Evolutionary conservation across 1,139 yeast genomes (phyloP), one percentile per base, ranked within the genome.

Genomic region (Hansenula sp.): DNA sequence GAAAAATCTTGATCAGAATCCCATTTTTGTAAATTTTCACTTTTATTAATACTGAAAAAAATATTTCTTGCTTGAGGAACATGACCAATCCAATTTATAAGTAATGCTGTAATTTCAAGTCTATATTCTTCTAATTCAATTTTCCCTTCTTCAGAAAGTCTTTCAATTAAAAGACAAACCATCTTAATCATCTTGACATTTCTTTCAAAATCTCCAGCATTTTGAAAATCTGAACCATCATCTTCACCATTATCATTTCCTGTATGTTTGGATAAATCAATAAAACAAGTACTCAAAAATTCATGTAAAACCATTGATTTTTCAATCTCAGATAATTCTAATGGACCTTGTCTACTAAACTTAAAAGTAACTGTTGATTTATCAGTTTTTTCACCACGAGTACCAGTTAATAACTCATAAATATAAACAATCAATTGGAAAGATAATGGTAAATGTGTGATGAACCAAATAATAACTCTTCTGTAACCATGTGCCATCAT

Each of bases 301-400:
- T 80, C 87, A 57, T 82, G 88, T 31, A 83, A 58, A n/a, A 83
- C 54, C 85, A 82, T 79, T 52, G 75, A 74, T 44, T 63, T 68
- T 50, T 83, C 90, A 36, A 79, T 68, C 9, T 71, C 77, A 27
- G 82, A 74, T 14, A 82, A 57, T 9, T 60, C 62, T 10, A 81
- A 50, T 4, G 63, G 47, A 0, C 88, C 90, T 44, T 66, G 64
- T 52, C 89, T 66, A 8, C 84, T 73, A 52, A 79, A 77, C 13
- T 52, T 48, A 41, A 69, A 73, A 10, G 65, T 65, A 19, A 32
- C 35, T 10, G 33, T 39, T 17, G n/a, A n/a, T n/a, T n/a, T n/a
- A n/a, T n/a, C n/a, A n/a, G n/a, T n/a, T 40, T 35, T 17, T 44
- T 53, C 64, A 0, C 85, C 86, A 44, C 88, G 61, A 16, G 65